These are phyloP conservation scores for Globisporangium mamillatum DNA, from an alignment of 352 stramenopile species.

Conservation along the genomic window DNA sequence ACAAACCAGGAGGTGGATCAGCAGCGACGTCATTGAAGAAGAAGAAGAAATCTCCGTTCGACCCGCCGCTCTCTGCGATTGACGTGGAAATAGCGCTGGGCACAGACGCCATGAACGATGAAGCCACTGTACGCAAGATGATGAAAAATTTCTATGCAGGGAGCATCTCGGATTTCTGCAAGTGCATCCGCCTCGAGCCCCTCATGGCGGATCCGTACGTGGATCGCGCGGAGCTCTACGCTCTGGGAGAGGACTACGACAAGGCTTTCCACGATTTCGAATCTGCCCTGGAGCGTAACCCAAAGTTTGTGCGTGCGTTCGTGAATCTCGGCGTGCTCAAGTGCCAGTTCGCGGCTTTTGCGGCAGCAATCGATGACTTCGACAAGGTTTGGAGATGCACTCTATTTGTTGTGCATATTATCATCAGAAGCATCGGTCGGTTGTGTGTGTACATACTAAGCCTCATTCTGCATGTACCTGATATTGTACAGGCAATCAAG, in stretches of 20 bases:
- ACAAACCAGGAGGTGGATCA: conserved; percentile 5
- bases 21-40: conserved; percentile 6
- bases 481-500: conserved; percentile 32
- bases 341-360: conserved; percentile 65
- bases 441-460: background rate
- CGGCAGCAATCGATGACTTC: conserved; percentile 64
- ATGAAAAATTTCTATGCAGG: conserved; percentile 52
- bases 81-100: conserved; percentile 50
- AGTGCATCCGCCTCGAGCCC: conserved; percentile 58
- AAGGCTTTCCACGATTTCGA: conserved; percentile 61
- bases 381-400: conserved; percentile 26
- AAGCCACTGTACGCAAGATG: conserved; percentile 38
- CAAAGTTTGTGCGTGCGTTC: conserved; percentile 45
- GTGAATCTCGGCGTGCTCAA: conserved; percentile 75
- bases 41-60: conserved; percentile 36
- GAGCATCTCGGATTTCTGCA: conserved; percentile 59
- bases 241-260: conserved; percentile 57
- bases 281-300: conserved; percentile 47
- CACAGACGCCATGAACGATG: conserved; percentile 46
- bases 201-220: conserved; percentile 56
- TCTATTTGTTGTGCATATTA: background rate
- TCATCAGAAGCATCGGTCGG: background rate
- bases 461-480: background rate
- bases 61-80: conserved; percentile 32
- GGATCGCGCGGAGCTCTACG: conserved; percentile 65